A percentile compares a stretch with the other conserved stretches of the same genome.
These are phyloP conservation scores for Scheffersomyces titani DNA, from an alignment of 1,139 yeast species.

Conservation along the genomic window DNA sequence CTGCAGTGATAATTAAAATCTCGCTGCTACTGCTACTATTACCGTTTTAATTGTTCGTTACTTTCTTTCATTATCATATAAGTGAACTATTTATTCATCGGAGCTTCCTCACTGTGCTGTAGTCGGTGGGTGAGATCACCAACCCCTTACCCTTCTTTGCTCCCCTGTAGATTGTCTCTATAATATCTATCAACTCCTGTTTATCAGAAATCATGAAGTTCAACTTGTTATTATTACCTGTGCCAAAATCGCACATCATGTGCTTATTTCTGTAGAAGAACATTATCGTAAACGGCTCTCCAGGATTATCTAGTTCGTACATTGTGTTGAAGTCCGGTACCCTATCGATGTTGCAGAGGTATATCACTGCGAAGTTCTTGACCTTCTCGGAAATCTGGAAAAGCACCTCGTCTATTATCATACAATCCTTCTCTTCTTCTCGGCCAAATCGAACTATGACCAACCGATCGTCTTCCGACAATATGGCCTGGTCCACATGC, in stretches of 20 bases:
- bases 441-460: slow-evolving; percentile 89
- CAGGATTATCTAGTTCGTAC: slow-evolving; percentile 81
- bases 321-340: slow-evolving; percentile 91
- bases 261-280: slow-evolving; percentile 92
- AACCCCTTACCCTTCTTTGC: slow-evolving; percentile 92
- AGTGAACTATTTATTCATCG: background rate
- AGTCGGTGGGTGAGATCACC: slow-evolving; percentile 79
- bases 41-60: background rate
- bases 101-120: slow-evolving; percentile 26
- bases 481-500: slow-evolving; percentile 97
- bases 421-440: slow-evolving; percentile 74
- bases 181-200: slow-evolving; percentile 87
- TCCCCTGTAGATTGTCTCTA: slow-evolving; percentile 88
- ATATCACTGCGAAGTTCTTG: slow-evolving; percentile 83
- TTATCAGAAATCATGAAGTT: slow-evolving; percentile 76
- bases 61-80: background rate
- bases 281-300: slow-evolving; percentile 79
- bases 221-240: slow-evolving; percentile 94
- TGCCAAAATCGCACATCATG: slow-evolving; percentile 98
- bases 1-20: background rate
- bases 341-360: slow-evolving; percentile 83
- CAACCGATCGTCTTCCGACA: slow-evolving; percentile 78
- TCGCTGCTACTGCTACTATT: background rate
- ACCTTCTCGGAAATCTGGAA: slow-evolving; percentile 81
- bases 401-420: slow-evolving; percentile 87